phyloP scores from a whole-genome alignment of 139 green algal genomes.

The Micromonas commoda region DNA sequence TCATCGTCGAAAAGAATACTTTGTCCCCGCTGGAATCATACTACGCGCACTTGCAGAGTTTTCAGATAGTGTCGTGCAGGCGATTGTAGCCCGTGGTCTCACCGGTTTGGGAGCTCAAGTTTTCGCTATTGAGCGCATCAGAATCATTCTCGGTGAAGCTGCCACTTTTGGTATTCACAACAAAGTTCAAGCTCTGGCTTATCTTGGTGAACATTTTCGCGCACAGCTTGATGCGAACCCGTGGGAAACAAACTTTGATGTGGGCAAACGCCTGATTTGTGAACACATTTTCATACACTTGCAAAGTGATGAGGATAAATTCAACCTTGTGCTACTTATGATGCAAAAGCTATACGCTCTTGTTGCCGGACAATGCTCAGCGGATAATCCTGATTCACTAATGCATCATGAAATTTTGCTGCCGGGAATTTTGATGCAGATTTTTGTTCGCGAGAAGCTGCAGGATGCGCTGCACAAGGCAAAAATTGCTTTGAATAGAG shows the following conservation, averaged over 20 bases:
- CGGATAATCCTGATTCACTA: slow-evolving; percentile 87
- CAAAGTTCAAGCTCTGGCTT: neutral
- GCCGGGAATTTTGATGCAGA: slow-evolving; percentile 78
- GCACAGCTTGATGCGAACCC: slow-evolving; percentile 26
- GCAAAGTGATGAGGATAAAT: slow-evolving; percentile 63
- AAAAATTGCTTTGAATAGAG: neutral
- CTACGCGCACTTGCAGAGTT: slow-evolving; percentile 36
- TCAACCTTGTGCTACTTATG: slow-evolving; percentile 81
- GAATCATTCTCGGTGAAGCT: neutral
- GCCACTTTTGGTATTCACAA: neutral
- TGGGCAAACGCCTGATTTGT: slow-evolving; percentile 53
- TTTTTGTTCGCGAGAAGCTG: slow-evolving; percentile 44
- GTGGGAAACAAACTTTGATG: slow-evolving; percentile 40
- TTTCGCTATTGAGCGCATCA: neutral
- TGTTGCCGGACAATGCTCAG: slow-evolving; percentile 59
- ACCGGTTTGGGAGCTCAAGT: neutral
- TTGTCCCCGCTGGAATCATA: slow-evolving; percentile 84
- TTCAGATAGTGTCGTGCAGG: slow-evolving; percentile 3
- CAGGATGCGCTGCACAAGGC: neutral
- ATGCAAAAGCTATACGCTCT: slow-evolving; percentile 92
- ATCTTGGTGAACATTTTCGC: slow-evolving; percentile 7
- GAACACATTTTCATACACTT: slow-evolving; percentile 84
- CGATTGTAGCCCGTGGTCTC: neutral
- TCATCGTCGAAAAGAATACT: slow-evolving; percentile 75
- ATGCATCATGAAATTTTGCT: slow-evolving; percentile 89